Conservation (phyloP, 805 yeast species). For the Saccharomycopsis sp. region DNA sequence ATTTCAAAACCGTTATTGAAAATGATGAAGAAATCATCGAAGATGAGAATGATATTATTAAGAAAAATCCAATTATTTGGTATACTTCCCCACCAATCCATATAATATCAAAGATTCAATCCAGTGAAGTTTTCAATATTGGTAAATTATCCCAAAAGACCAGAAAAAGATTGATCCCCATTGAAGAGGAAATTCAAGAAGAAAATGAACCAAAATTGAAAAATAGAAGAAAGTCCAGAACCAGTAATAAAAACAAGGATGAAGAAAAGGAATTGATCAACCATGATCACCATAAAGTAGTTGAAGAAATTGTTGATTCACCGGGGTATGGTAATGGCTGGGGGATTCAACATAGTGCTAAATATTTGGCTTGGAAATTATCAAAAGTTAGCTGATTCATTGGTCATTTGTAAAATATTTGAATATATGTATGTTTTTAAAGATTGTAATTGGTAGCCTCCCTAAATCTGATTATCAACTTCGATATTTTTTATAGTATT, state of each 20-base stretch:
- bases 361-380: conserved; percentile 48
- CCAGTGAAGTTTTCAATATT: not conserved
- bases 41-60: not conserved
- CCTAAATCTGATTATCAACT: too few species aligned
- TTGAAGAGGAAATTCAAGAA: not conserved
- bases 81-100: conserved; percentile 9
- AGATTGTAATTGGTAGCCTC: too few species aligned
- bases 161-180: conserved; percentile 1
- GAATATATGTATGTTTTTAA: too few species aligned
- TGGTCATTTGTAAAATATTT: too few species aligned
- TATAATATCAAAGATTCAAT: conserved; percentile 1
- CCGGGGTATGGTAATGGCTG: conserved; percentile 11
- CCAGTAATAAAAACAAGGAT: not conserved
- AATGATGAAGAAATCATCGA: not conserved
- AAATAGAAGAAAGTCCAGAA: not conserved
- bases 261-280: conserved; percentile 10
- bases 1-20: not conserved
- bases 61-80: conserved; percentile 2
- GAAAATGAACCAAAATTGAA: not conserved
- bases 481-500: too few species aligned
- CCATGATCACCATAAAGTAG: conserved; percentile 18
- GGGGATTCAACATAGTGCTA: conserved; percentile 62
- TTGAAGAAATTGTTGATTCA: conserved; percentile 15
- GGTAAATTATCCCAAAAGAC: not conserved
- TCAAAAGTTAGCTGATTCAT: too few species aligned